These are phyloP conservation scores for Hyaloperonospora brassicae DNA, from an alignment of 352 stramenopile species.

Conservation along the genomic window DNA sequence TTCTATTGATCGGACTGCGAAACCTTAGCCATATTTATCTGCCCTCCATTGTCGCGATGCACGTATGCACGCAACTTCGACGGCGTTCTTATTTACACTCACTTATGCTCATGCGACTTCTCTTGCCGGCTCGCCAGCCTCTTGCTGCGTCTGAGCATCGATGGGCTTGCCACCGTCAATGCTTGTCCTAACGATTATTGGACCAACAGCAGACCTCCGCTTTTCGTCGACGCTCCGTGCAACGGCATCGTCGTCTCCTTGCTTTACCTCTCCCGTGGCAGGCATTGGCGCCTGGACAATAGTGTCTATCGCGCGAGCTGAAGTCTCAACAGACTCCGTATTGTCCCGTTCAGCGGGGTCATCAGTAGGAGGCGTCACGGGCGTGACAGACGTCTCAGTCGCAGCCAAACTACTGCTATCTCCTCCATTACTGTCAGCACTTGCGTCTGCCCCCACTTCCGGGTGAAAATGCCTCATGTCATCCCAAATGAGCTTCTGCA, in stretches of 20 bases:
- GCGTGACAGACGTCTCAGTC: constrained; percentile 24
- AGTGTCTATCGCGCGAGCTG: constrained; percentile 2
- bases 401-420: constrained; percentile 20
- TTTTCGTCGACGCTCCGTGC: constrained; percentile 1
- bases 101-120: constrained; percentile 29
- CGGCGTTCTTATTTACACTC: constrained; percentile 7
- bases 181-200: constrained; percentile 21
- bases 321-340: not conserved
- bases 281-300: constrained; percentile 9
- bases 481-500: constrained; percentile 82
- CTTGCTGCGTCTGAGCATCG: constrained; percentile 29
- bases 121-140: constrained; percentile 37
- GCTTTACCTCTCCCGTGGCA: constrained; percentile 12
- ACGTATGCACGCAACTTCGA: constrained; percentile 17
- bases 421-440: constrained; percentile 3
- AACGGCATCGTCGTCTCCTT: constrained; percentile 11
- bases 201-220: constrained; percentile 14
- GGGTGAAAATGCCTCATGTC: constrained; percentile 79
- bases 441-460: constrained; percentile 27
- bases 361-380: constrained; percentile 29
- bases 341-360: constrained; percentile 13
- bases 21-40: constrained; percentile 19
- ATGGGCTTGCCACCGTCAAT: constrained; percentile 14
- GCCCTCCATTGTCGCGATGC: constrained; percentile 13
- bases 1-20: constrained; percentile 15